Base-by-base conservation (phyloP, 805 yeast species). In the Saccharomyces eubayanus region DNA sequence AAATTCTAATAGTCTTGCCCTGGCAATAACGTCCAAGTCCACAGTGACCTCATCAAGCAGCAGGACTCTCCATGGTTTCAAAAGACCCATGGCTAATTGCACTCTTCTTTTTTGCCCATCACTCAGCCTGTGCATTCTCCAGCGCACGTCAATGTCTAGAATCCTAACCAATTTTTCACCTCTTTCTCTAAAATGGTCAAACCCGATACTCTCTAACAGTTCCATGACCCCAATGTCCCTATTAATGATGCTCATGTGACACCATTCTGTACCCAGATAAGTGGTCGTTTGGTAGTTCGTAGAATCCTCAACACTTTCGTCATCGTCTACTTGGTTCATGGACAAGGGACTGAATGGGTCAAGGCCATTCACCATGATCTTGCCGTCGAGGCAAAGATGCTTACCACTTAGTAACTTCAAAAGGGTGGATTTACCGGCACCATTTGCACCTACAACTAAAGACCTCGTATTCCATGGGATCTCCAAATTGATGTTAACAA, bases 191-290 rank as follows among this genome's bases (percentile, higher is more conserved):
- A 72, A 89, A 36, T 77, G 79, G 31, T 83, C 83, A n/a, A 89
- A 87, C 0, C 98, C 98, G 53, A 94, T 81, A 27, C 95, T 84
- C 14, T 84, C 78, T 49, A 94, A 78, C 55, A 94, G 74, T 31
- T 86, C 81, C 20, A 84, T 76, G 9, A 94, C 97, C 0, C 96
- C 90, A 52, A 94, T 88, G 68, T 94, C 99, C 57, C 97, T 77
- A 62, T 91, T 84, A 6, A 92, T 94, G 50, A 91, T 83, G 20
- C 89, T 87, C 71, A 90, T 94, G 53, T 87, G 81, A 5, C 96
- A 96, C 99, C 99, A 94, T 65, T 94, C 99, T 0, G 98, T 94
- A 3, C 99, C 99, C 46, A 94, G 72, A 66, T 92, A 92, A 0
- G 96, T 87, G 28, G 83, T 80, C 50, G 75, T 75, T 53, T 78